Evolutionary conservation across 2,329 filamentous ascomycete species (phyloP), one percentile per base, ranked within the genome.

Genomic region (Aspergillus sp.): DNA sequence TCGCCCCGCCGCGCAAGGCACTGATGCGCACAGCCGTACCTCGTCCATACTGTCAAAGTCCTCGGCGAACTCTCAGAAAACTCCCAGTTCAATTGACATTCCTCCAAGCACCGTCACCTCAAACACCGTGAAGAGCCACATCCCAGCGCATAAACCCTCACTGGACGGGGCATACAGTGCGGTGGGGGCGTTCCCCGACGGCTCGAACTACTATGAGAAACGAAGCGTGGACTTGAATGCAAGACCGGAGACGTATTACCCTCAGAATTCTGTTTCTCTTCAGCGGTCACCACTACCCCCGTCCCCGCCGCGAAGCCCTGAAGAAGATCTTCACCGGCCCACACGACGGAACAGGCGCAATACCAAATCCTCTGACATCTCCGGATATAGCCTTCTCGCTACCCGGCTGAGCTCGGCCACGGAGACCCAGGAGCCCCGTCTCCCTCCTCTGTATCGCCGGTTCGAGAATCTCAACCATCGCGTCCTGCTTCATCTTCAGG

Each of bases 401-500:
- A 70, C 71, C 8, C 71, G 71, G 11, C 64, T 77, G 48, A 72
- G 70, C 50, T 67, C 66, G 2, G 70, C 75, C 17, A 50, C 64
- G 3, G 64, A 65, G 27, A 65, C 70, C 49, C 68, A 69, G 10
- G 66, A 63, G 66, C 74, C 66, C 27, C 63, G 59, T 32, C 68
- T 75, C 11, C 71, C 75, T 3, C 91, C 91, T 1, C 84, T 96
- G 60, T 96, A 96, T 73, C 86, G 93, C 47, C 88, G 88, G 59
- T 97, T 97, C 70, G 88, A 91, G 71, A 83, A 86, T 10, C 78
- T 96, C 17, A 93, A 95, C 68, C 92, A 96, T 72, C 88, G 93
- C 2, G 78, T 96, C 2, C 79, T 97, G 2, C 81, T 96, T 0
- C 88, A 95, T 63, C 81, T 96, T 15, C 93, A 96, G 74, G 92